These are phyloP conservation scores for Gigaspora rosea DNA, from an alignment of 192 early-diverging fungal genomes.

Conservation along the genomic window DNA sequence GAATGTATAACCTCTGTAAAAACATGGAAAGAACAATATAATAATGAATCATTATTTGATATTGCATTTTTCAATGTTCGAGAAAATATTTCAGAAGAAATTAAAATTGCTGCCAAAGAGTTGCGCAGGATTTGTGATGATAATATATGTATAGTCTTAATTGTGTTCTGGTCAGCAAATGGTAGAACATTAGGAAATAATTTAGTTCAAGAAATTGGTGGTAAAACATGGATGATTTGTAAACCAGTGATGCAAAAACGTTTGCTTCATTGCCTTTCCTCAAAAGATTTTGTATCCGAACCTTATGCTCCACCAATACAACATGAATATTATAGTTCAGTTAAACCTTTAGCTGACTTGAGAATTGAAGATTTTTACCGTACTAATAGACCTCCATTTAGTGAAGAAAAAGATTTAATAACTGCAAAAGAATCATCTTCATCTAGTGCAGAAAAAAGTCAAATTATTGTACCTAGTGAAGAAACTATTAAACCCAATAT, in stretches of 20 bases:
- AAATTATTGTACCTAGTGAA: not conserved
- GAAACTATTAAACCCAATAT: too few relatives aligned
- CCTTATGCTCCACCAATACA: not conserved
- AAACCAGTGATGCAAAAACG: conserved; percentile 44
- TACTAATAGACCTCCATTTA: not conserved
- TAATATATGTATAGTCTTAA: conserved; percentile 37
- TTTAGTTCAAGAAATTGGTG: conserved; percentile 35
- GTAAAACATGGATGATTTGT: conserved; percentile 30
- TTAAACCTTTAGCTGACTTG: conserved; percentile 2
- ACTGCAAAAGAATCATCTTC: not conserved
- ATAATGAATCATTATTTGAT: conserved; percentile 35
- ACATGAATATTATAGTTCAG: not conserved
- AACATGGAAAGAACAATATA: conserved; percentile 16
- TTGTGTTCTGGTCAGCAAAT: conserved; percentile 40
- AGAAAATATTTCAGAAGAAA: conserved; percentile 21
- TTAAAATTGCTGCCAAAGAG: conserved; percentile 33
- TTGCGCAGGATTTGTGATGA: conserved; percentile 31
- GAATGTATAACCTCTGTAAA: conserved; percentile 31
- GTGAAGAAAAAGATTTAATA: not conserved
- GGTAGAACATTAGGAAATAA: conserved; percentile 42
- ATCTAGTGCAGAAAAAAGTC: not conserved
- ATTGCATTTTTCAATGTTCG: conserved; percentile 41
- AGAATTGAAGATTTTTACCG: conserved; percentile 19
- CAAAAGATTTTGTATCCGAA: conserved; percentile 2
- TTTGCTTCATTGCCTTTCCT: conserved; percentile 39